Percentiles rank a stretch among this genome's conserved stretches.
Conservation (phyloP, 2,329 filamentous ascomycete species). For the Boeremia lycopersici region DNA sequence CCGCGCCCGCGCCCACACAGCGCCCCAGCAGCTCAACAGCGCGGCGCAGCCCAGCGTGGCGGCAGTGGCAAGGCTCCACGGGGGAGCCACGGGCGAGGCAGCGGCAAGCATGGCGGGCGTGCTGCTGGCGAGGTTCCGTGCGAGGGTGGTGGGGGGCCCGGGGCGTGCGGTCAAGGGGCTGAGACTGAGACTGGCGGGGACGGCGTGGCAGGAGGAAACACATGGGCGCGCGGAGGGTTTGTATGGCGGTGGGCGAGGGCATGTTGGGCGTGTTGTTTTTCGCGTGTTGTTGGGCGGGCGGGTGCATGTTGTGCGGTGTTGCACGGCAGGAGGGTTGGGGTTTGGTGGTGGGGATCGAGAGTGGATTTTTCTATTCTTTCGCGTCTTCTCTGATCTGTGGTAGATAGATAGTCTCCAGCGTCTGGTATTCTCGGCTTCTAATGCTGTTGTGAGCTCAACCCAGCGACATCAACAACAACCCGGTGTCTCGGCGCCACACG, state of each 20-base stretch:
- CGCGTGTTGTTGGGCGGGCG: neutral
- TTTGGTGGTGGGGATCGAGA: too few species aligned
- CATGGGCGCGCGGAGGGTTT: neutral
- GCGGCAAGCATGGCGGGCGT: slow-evolving; percentile 28
- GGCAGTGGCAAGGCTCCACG: slow-evolving; percentile 47
- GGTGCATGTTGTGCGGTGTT: slow-evolving; percentile 3
- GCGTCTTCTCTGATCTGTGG: too few species aligned
- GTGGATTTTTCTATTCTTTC: too few species aligned
- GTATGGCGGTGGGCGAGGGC: neutral
- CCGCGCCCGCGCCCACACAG: slow-evolving; percentile 53
- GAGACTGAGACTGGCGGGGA: too few species aligned
- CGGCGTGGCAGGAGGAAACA: too few species aligned
- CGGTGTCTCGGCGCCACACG: too few species aligned
- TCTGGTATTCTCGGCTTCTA: too few species aligned
- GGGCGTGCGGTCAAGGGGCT: neutral
- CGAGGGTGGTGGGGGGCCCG: slow-evolving; percentile 4
- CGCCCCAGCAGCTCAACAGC: slow-evolving; percentile 48
- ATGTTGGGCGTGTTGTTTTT: slow-evolving; percentile 1
- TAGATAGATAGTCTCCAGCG: slow-evolving; percentile 10
- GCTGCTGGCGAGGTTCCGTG: slow-evolving; percentile 16
- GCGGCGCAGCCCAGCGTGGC: slow-evolving; percentile 50
- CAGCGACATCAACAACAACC: too few species aligned
- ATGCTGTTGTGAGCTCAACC: too few species aligned
- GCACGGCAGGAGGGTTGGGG: neutral
- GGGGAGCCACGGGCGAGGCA: slow-evolving; percentile 19